phyloP scores from a whole-genome alignment of 2,329 filamentous ascomycete genomes.

The Colletotrichum spinosum region DNA sequence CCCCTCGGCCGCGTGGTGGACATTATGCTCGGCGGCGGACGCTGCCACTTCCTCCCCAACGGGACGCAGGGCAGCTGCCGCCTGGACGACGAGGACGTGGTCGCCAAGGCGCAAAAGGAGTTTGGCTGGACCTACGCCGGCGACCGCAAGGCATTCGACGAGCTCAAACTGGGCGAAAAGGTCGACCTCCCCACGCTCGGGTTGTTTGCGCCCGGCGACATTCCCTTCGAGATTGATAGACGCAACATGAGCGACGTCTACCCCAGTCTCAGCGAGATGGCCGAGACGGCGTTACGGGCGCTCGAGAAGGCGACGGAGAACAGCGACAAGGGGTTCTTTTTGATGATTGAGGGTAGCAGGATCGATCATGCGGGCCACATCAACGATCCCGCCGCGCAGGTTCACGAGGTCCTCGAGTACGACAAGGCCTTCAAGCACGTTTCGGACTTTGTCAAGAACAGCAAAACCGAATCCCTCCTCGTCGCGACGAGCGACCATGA shows the following conservation, averaged over 20 bases:
- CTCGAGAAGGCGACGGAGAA: slow-evolving; percentile 84
- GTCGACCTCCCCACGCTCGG: slow-evolving; percentile 86
- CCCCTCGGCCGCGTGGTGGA: slow-evolving; percentile 90
- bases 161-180: slow-evolving; percentile 73
- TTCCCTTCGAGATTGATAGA: slow-evolving; percentile 95
- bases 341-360: slow-evolving; percentile 97
- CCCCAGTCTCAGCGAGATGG: slow-evolving; percentile 93
- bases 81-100: slow-evolving; percentile 80
- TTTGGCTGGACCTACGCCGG: slow-evolving; percentile 84
- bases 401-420: slow-evolving; percentile 94
- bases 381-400: slow-evolving; percentile 86
- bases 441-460: slow-evolving; percentile 83
- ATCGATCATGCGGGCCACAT: slow-evolving; percentile 95
- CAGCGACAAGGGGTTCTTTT: slow-evolving; percentile 93
- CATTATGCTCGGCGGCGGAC: slow-evolving; percentile 90
- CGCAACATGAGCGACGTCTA: slow-evolving; percentile 82
- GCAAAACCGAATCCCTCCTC: slow-evolving; percentile 80
- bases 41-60: slow-evolving; percentile 94
- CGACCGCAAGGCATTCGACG: slow-evolving; percentile 80
- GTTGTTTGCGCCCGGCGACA: slow-evolving; percentile 83
- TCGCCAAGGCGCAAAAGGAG: slow-evolving; percentile 77
- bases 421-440: slow-evolving; percentile 88
- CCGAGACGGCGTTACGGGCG: slow-evolving; percentile 81
- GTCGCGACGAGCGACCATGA: slow-evolving; percentile 96
- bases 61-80: slow-evolving; percentile 84